A percentile compares a stretch with the other conserved stretches of the same genome.
phyloP scores from a whole-genome alignment of 768 basidiomycete genomes.

The Boletus rufocinnamomeus region DNA sequence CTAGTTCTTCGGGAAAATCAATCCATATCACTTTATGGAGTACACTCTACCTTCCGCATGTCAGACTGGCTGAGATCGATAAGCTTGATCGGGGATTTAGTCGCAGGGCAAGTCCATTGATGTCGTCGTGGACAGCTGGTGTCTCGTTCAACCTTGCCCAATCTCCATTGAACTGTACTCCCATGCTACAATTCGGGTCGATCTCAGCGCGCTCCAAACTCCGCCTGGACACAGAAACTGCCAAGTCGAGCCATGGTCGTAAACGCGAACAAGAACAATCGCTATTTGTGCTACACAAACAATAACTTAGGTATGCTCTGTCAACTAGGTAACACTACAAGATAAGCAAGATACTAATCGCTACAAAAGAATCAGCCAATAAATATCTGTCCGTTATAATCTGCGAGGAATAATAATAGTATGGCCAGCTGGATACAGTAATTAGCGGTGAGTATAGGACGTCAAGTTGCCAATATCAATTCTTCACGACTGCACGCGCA shows the following conservation, averaged over 20 bases:
- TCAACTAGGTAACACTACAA: conserved; percentile 16
- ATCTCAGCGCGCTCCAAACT: neutral
- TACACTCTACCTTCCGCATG: too few relatives aligned
- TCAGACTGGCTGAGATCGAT: neutral
- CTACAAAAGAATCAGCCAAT: conserved; percentile 32
- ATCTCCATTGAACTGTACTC: neutral
- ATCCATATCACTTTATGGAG: neutral
- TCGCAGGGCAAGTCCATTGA: neutral
- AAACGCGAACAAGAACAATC: neutral
- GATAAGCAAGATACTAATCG: conserved; percentile 23
- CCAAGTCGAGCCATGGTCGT: neutral
- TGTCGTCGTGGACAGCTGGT: neutral
- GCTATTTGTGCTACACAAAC: conserved; percentile 23
- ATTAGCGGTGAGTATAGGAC: conserved; percentile 17
- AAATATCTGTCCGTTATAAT: conserved; percentile 21
- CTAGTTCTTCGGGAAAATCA: neutral
- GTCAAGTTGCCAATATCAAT: conserved; percentile 8
- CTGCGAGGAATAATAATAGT: neutral
- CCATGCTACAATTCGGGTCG: neutral
- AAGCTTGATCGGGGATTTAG: neutral
- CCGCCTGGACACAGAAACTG: neutral
- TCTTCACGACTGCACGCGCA: conserved; percentile 53
- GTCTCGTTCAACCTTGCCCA: neutral
- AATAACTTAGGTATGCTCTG: conserved; percentile 1
- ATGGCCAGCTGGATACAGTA: neutral